Evolutionary conservation across 2,329 filamentous ascomycete genomes (phyloP).

Genomic region (Lecanosticta acicola): DNA sequence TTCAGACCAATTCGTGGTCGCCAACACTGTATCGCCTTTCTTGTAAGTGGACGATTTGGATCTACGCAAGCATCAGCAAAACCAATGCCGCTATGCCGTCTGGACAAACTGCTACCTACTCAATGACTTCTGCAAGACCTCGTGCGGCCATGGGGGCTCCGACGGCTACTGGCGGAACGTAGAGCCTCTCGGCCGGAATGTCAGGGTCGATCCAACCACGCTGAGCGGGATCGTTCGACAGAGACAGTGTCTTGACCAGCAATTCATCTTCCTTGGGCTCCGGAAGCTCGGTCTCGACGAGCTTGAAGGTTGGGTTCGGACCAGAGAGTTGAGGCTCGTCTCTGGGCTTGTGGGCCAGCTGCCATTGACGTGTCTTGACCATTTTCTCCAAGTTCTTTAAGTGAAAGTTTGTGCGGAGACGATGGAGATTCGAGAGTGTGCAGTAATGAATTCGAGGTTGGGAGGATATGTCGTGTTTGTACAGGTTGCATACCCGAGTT

Average conservation of each 20-base stretch:
- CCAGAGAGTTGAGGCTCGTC: constrained; percentile 35
- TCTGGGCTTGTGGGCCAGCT: constrained; percentile 38
- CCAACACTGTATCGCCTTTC: constrained; percentile 36
- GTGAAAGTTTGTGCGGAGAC: too few species aligned
- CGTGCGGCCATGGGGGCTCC: constrained; percentile 37
- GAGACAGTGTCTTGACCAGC: constrained; percentile 43
- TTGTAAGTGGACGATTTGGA: constrained; percentile 30
- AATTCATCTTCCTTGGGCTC: constrained; percentile 37
- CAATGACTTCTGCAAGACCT: constrained; percentile 36
- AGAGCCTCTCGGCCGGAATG: constrained; percentile 39
- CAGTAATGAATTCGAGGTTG: too few species aligned
- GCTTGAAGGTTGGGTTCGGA: constrained; percentile 38
- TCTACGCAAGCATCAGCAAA: too few species aligned
- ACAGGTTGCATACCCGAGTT: too few species aligned
- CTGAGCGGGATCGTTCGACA: constrained; percentile 52
- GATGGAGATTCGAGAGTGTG: too few species aligned
- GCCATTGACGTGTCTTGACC: constrained; percentile 49
- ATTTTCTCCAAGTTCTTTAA: constrained; percentile 33
- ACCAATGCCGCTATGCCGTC: too few species aligned
- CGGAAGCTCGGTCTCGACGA: constrained; percentile 29
- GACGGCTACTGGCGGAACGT: constrained; percentile 41
- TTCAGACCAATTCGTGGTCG: constrained; percentile 37
- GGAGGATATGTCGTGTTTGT: too few species aligned
- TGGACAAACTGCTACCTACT: too few species aligned
- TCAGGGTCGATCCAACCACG: constrained; percentile 44